Percentiles rank a stretch among this genome's conserved stretches.
Conservation (phyloP, 257 asterid species). For the Fraxinus pennsylvanica region DNA sequence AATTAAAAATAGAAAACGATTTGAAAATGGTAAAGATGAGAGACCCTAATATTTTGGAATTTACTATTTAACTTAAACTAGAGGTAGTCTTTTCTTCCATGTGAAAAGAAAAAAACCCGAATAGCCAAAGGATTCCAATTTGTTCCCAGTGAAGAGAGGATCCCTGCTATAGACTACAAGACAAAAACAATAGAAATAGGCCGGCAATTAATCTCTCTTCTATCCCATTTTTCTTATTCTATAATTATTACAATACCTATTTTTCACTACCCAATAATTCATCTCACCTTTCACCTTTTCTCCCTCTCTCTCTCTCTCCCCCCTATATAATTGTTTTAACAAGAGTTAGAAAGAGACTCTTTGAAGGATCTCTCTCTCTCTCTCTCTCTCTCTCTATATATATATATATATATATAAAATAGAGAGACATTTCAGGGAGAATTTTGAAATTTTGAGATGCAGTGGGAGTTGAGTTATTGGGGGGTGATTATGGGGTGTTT, state of each 20-base stretch:
- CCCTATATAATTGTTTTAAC: neutral
- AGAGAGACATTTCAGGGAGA: conserved; percentile 9
- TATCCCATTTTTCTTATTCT: conserved; percentile 2
- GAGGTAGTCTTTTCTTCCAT: neutral
- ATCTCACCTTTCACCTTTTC: neutral
- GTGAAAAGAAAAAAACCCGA: conserved; percentile 3
- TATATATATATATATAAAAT: neutral
- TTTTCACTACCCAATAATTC: neutral
- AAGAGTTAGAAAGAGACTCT: neutral
- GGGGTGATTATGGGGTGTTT: conserved; percentile 17
- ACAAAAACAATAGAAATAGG: conserved; percentile 25
- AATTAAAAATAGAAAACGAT: no score
- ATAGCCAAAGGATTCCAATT: neutral
- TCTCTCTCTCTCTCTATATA: neutral
- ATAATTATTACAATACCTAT: neutral
- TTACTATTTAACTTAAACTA: neutral
- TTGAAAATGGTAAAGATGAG: no score
- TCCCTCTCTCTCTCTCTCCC: neutral
- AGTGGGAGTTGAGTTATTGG: conserved; percentile 14
- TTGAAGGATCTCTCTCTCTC: neutral
- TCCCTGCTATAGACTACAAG: conserved; percentile 24
- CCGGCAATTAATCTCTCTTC: conserved; percentile 27
- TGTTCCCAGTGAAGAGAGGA: conserved; percentile 8
- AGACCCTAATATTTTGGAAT: neutral
- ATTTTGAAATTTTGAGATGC: conserved; percentile 11